phyloP scores from a whole-genome alignment of 2,329 filamentous ascomycete genomes.

The Lithohypha guttulata region DNA sequence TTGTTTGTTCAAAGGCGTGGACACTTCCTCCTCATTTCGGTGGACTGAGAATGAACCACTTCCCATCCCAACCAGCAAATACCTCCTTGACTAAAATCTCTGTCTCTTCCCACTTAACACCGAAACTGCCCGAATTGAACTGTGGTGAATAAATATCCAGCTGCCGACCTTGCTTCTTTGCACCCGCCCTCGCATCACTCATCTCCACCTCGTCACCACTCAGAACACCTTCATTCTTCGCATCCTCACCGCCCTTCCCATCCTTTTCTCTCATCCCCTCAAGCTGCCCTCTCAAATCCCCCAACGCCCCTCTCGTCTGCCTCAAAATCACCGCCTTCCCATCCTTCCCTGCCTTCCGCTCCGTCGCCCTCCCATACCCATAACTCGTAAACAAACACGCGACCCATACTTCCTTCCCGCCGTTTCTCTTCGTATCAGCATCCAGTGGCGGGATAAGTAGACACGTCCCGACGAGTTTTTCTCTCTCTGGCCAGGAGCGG shows the following conservation, averaged over 20 bases:
- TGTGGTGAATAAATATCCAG: conserved; percentile 38
- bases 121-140: conserved; percentile 50
- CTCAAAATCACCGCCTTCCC: conserved; percentile 35
- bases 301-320: conserved; percentile 40
- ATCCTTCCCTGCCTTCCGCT: conserved; percentile 25
- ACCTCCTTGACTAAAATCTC: conserved; percentile 32
- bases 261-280: conserved; percentile 20
- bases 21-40: not conserved
- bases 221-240: conserved; percentile 12
- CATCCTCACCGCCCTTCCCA: not conserved
- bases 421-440: conserved; percentile 21
- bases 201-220: conserved; percentile 8
- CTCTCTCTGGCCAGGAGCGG: conserved; percentile 24
- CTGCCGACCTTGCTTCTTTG: not conserved
- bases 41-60: conserved; percentile 9
- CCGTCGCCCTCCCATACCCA: conserved; percentile 34
- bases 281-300: conserved; percentile 38
- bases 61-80: conserved; percentile 13
- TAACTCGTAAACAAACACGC: conserved; percentile 49
- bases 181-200: not conserved
- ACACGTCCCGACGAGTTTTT: conserved; percentile 32
- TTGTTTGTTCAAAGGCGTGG: too few relatives aligned
- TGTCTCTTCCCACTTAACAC: conserved; percentile 44
- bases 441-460: conserved; percentile 44
- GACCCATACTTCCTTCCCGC: conserved; percentile 33